Evolutionary conservation across 2,329 filamentous ascomycete genomes (phyloP), one percentile per base, ranked within the genome.

Genomic region (Tolypocladium nubicola): DNA sequence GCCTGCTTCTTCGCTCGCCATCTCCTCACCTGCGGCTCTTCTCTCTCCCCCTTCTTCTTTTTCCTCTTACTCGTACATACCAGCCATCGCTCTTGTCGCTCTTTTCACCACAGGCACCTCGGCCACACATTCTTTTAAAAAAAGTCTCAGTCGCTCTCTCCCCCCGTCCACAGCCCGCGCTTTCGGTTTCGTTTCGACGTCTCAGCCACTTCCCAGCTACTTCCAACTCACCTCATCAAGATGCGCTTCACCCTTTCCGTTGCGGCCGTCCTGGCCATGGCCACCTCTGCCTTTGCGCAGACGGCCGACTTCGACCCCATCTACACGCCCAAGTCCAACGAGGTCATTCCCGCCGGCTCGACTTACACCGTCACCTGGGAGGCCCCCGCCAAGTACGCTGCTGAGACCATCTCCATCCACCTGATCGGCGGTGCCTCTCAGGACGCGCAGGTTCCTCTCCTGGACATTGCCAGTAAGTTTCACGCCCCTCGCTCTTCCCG

Each of bases 251-350:
- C 74, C 61, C 61, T 75, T 61, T 69, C 77, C 64, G 68, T 74
- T 65, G 71, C 77, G 59, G 71, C 80, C 66, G 62, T 79, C 62
- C 64, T 83, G 73, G 80, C 80, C 67, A 73, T 80, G 61, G 75
- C 75, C 65, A 73, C 74, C 71, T 68, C 77, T 60, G 77, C 70
- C 61, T 61, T 81, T 59, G 82, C 81, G 54, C 80, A 83, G 71
- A 79, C 77, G 53, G 57, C 71, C n/a, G 77, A 76, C 66, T 86
- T 85, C 71, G 76, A 83, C 67, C 69, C 75, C 66, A 73, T 86
- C 67, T 73, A 66, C 64, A 70, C 70, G 59, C 83, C 83, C 59
- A 61, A 64, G 38, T 45, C 72, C 55, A 71, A 71, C 64, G 69
- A 79, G 68, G 59, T 68, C 52, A 61, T 85, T 61, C 56, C 68